Base-by-base conservation (phyloP, 2,329 filamentous ascomycete genomes). In the Trichoderma cornu-damae region DNA sequence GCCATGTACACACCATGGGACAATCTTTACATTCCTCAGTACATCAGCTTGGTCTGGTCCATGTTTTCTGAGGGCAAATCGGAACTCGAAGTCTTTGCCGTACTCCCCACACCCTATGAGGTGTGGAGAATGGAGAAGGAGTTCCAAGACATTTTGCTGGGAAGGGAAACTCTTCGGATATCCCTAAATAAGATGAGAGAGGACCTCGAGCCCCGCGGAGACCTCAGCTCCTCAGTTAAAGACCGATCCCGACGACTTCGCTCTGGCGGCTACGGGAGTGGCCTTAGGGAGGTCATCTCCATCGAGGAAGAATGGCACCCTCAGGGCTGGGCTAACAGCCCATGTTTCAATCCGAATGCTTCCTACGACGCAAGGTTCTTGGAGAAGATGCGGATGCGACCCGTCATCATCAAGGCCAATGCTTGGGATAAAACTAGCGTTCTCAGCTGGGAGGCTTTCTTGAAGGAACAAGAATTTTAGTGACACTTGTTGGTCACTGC, bases 221-320 rank as follows among this genome's bases (percentile, higher is more conserved):
- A 9, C 14, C n/a, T 3, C 12, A 22, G 4, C 14, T 3, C 1
- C 16, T 12, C n/a, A 3, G 4, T 16, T 16, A 3, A n/a, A 6
- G 11, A 4, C 3, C 24, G 49, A 32, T 18, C 8, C 11, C 7
- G 4, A 9, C n/a, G 24, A 6, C 44, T 40, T 11, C 55, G 34
- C 12, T 48, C 42, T 11, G 24, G 47, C 30, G 55, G 57, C 20
- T 53, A 42, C 20, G 49, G 42, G 18, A 53, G n/a, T 20, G 22
- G 34, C 1, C 43, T 58, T 26, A 14, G 32, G 28, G 49, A 53
- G 26, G 57, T 54, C 18, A 58, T 48, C n/a, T 42, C 48, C 24
- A 20, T 30, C 6, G 57, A 58, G 8, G 57, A 58, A 9, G 34
- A 48, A 1, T 58, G 57, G 57, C 40, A 40, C 4, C 16, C 30